A percentile compares a stretch with the other conserved stretches of the same genome.
phyloP scores from a whole-genome alignment of 2,329 filamentous ascomycete species.

The Sarocladium brachiariae region DNA sequence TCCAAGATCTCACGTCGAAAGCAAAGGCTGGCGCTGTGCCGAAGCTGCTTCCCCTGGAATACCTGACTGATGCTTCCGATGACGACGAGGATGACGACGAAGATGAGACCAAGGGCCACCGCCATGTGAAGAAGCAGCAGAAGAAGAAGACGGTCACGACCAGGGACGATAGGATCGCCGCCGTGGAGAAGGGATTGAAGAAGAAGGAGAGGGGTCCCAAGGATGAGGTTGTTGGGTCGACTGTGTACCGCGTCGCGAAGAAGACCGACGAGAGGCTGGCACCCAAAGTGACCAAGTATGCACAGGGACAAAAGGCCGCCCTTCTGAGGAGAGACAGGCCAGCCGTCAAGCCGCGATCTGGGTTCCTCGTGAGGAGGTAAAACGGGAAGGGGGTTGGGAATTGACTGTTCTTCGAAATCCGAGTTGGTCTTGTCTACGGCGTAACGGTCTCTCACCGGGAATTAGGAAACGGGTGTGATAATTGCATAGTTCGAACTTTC shows the following conservation, averaged over 20 bases:
- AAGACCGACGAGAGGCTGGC: constrained; percentile 40
- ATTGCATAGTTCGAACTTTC: no score
- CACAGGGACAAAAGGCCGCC: constrained; percentile 34
- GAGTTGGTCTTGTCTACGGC: not conserved
- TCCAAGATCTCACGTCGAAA: not conserved
- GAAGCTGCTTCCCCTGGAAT: constrained; percentile 44
- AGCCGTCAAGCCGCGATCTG: constrained; percentile 27
- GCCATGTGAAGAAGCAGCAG: not conserved
- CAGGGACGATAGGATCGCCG: constrained; percentile 24
- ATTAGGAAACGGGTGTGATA: no score
- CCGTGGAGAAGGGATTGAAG: constrained; percentile 30
- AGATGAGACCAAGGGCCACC: not conserved
- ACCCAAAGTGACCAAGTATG: constrained; percentile 38
- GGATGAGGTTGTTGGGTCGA: constrained; percentile 45
- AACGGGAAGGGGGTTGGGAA: no score
- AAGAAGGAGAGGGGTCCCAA: constrained; percentile 31
- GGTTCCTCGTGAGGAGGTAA: constrained; percentile 33
- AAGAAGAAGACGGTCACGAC: constrained; percentile 38
- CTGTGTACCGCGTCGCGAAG: constrained; percentile 44
- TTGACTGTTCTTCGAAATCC: no score
- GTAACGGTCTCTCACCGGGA: not conserved
- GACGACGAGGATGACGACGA: constrained; percentile 67
- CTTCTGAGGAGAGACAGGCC: constrained; percentile 39
- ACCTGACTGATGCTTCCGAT: constrained; percentile 53
- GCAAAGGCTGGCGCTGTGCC: constrained; percentile 24